Base-by-base conservation (phyloP, 495 filamentous ascomycete species). In the Penicillium paradoxum region DNA sequence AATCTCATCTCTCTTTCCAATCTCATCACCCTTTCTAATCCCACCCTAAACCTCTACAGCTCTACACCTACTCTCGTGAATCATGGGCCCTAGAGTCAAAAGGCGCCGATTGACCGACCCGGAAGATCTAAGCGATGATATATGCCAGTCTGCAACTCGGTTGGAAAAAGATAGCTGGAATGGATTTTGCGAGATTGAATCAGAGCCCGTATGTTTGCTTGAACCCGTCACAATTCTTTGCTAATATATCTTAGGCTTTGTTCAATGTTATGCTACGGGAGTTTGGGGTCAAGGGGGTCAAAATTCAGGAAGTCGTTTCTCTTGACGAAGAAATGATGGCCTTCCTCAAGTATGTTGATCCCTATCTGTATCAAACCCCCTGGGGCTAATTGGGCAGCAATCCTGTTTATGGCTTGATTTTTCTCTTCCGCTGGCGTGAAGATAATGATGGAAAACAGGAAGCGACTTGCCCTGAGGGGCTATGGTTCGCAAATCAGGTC, bases 401-500 rank as follows among this genome's bases (percentile, higher is more conserved):
- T 58, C 90, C 89, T 19, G 79, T 90, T 10, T 83, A 90, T 58
- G 90, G 91, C 3, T 66, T 96, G 13, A 83, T 97, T 22, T 95
- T 96, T 54, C 79, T 95, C 5, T 92, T 87, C 60, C 80, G 85
- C 53, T 89, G 84, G 69, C 72, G 80, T 38, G 75, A 82, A 52
- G 79, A 86, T 54, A 79, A 85, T 54, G 62, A 71, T 6, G 69
- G 79, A 1, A 77, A 80, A 48, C 74, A 83, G 55, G 79, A 81
- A 57, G 65, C 73, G 10, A 76, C 62, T 36, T 88, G 85, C 53
- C 85, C 88, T 0, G 73, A 83, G 15, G 74, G 84, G 6, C 68
- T 96, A 25, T 98, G 93, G 93, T 97, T 97, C 70, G 90, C 90
- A 13, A 97, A 96, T 59, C 93, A 97, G 73, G 87, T 89, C 58